Conservation (phyloP, 495 filamentous ascomycete species). For the Gamarada debralockiae region DNA sequence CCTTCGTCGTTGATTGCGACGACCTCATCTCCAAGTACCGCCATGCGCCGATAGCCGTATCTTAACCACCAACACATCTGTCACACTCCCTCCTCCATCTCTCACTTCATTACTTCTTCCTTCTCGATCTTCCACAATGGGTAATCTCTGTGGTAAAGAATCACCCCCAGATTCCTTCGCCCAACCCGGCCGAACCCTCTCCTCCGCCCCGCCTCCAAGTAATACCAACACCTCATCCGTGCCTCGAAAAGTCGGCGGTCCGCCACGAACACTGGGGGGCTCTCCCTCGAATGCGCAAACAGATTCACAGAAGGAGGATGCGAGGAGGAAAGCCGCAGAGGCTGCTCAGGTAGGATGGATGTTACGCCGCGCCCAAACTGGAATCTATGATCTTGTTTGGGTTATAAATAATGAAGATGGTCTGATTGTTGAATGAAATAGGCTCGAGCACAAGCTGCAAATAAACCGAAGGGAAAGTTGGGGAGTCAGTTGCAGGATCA, state of each 20-base stretch:
- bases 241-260: conserved; percentile 43
- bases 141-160: conserved; percentile 65
- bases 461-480: conserved; percentile 52
- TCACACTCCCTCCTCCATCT: not conserved
- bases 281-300: conserved; percentile 15
- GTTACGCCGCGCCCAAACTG: too few relatives aligned
- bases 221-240: conserved; percentile 32
- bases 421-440: conserved; percentile 17
- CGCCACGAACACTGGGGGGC: conserved; percentile 54
- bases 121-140: conserved; percentile 49
- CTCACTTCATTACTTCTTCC: not conserved
- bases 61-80: not conserved
- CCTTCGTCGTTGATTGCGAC: not conserved
- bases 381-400: too few relatives aligned
- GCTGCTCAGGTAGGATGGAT: conserved; percentile 62
- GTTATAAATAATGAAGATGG: not conserved
- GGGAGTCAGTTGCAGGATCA: conserved; percentile 59
- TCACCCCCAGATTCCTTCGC: conserved; percentile 56
- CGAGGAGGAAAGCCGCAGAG: conserved; percentile 55
- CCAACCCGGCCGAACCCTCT: conserved; percentile 60
- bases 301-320: conserved; percentile 37
- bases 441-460: conserved; percentile 39
- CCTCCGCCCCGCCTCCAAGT: conserved; percentile 38
- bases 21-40: not conserved
- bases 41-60: not conserved